A percentile compares a stretch with the other conserved stretches of the same genome.
These are phyloP conservation scores for Colletotrichum godetiae DNA, from an alignment of 2,329 filamentous ascomycete genomes.

Conservation along the genomic window DNA sequence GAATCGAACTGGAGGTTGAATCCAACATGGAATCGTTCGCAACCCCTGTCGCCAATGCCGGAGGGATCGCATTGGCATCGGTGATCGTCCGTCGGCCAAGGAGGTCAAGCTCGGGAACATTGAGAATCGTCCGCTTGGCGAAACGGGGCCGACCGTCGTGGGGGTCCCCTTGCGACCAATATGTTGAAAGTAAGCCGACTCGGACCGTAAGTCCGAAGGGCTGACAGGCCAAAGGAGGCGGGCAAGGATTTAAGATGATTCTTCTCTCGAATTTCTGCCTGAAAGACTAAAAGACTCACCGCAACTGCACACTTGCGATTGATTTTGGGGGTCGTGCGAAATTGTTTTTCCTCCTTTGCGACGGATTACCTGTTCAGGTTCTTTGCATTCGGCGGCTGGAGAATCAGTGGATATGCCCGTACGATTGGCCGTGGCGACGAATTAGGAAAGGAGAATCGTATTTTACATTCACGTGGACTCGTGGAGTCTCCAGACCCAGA, in stretches of 20 bases:
- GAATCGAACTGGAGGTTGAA: not conserved
- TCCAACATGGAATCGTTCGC: not conserved
- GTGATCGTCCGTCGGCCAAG: not conserved
- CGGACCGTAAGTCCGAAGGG: not conserved
- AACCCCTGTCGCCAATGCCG: not conserved
- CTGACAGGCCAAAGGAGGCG: not conserved
- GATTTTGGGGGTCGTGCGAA: not conserved
- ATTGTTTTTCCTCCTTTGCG: not conserved
- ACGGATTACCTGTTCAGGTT: constrained; percentile 1
- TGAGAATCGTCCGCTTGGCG: not conserved
- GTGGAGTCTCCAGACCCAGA: not conserved
- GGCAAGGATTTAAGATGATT: not conserved
- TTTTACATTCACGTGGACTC: constrained; percentile 6
- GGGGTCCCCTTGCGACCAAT: not conserved
- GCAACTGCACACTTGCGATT: not conserved
- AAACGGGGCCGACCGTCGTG: not conserved
- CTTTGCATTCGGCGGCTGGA: not conserved
- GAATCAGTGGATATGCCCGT: not conserved
- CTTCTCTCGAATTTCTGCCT: not conserved
- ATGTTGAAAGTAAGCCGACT: not conserved
- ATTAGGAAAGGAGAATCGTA: not conserved
- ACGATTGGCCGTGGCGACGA: constrained; percentile 2
- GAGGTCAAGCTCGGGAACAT: constrained; percentile 6
- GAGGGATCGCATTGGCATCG: not conserved
- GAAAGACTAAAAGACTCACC: not conserved